Evolutionary conservation across 257 asterid species (phyloP), one percentile per base, ranked within the genome.

Genomic region (Nicotiana benthamiana): DNA sequence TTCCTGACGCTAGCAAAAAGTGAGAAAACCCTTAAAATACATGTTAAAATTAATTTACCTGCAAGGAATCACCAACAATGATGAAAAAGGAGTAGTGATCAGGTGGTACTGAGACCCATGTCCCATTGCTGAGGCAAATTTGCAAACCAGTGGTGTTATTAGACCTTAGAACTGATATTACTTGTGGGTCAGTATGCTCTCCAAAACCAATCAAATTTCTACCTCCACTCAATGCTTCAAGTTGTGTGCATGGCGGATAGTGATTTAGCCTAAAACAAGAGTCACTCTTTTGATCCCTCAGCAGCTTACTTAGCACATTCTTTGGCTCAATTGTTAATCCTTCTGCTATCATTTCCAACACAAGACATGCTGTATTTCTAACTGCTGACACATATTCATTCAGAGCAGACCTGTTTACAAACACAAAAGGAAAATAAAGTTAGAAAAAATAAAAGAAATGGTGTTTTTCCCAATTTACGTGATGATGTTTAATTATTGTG

Each of bases 131-230:
- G 20, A 83, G 66, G 15, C 75, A 56, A 30, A 83, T 83, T 79
- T 83, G 83, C 24, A 83, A 75, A 3, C 85, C 85, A 28, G 85
- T 77, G 13, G 83, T 83, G 75, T 70, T 78, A 51, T 83, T 83
- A 3, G 85, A 83, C 52, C 85, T 78, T 20, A 68, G 9, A 36
- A 82, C 72, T 53, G 85, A 82, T 65, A 82, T 65, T 0, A 82
- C 56, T 54, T 82, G 85, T 77, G 83, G 82, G 66, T 83, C 85
- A n/a, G 85, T 83, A 24, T 83, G 85, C 40, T 83, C 85, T 68
- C 85, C 85, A 83, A 83, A 83, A 27, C 86, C 86, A 34, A 83
- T 43, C 63, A 83, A 36, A 63, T 74, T 75, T 17, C 67, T 34
- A 5, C 72, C 75, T 34, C 57, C 77, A 66, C 75, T 75, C 79